phyloP scores from a whole-genome alignment of 768 basidiomycete genomes.

The Lentinula lateritia region DNA sequence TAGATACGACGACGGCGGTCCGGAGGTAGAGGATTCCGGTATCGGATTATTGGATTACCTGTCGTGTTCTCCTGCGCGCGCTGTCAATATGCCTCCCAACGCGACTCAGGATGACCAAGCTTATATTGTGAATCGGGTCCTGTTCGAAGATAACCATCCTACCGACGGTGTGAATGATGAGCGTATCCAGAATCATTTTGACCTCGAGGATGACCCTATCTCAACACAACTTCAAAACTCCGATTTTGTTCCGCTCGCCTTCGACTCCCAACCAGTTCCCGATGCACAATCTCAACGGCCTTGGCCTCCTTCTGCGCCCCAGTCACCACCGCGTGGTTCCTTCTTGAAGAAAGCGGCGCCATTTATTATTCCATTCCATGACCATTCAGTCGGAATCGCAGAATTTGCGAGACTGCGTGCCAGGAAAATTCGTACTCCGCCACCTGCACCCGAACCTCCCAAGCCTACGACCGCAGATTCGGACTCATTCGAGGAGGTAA shows the following conservation, averaged over 20 bases:
- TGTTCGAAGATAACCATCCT: not conserved
- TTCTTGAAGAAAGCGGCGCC: not conserved
- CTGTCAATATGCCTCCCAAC: not conserved
- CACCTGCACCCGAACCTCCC: not conserved
- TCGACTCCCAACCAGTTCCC: slow-evolving; percentile 10
- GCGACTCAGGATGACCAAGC: not conserved
- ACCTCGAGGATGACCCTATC: too few relatives aligned
- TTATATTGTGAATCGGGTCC: not conserved
- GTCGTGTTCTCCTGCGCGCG: not conserved
- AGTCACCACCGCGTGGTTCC: not conserved
- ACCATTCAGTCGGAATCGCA: slow-evolving; percentile 25
- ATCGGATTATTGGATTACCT: slow-evolving; percentile 11
- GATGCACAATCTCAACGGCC: not conserved
- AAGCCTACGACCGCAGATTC: slow-evolving; percentile 2
- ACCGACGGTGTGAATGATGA: not conserved
- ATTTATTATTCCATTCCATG: slow-evolving; percentile 18
- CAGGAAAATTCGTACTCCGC: slow-evolving; percentile 22
- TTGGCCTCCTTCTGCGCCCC: not conserved
- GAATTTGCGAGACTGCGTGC: slow-evolving; percentile 37
- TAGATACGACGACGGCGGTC: not conserved
- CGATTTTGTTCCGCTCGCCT: slow-evolving; percentile 15
- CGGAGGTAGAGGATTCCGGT: slow-evolving; percentile 17
- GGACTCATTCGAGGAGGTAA: not conserved
- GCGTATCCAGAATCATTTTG: not conserved
- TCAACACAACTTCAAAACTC: slow-evolving; percentile 3